Evolutionary conservation across 805 yeast genomes (phyloP), one percentile per base, ranked within the genome.

Genomic region (Citeromyces matritensis): DNA sequence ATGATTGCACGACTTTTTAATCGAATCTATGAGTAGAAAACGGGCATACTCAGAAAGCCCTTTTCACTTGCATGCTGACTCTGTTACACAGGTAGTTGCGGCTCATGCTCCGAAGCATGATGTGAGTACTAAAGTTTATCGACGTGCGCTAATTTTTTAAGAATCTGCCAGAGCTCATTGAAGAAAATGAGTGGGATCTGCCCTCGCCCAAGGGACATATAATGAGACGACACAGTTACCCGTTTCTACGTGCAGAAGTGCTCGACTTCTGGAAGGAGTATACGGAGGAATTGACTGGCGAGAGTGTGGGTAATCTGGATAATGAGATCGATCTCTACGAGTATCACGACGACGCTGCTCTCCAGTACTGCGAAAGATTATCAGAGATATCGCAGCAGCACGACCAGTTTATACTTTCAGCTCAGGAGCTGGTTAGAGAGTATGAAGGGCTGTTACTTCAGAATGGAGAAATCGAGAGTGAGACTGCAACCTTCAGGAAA

Each of bases 321-420:
- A 7, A 17, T 7, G 21, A 17, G 21, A 7, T 17, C 21, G 10
- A 23, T 9, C 6, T 23, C 8, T 17, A 15, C 7, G 9, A 15
- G 15, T 15, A 23, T 12, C 17, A 23, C 10, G 32, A 13, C 6
- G 29, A 25, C 11, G 26, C 11, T 4, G n/a, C 26, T 9, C 24
- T 21, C 4, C 31, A 24, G 6, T 30, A 28, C n/a, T 23, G 26
- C 5, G 30, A 21, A 15, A 30, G 30, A 39, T 11, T 25, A 35
- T 26, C 2, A 31, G 31, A 11, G 36, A 26, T 14, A 17, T 17
- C 21, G 21, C 21, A 17, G 21, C 21, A 17, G 21, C 21, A 25
- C 9, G 15, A 3, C 9, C 27, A 25, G 26, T 10, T 25, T 13
- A 25, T 25, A 13, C 27, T 25, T 25, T 25, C 27, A 8, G 27